Base-by-base conservation (phyloP, 2,329 filamentous ascomycete genomes). In the Neonectria ditissima region DNA sequence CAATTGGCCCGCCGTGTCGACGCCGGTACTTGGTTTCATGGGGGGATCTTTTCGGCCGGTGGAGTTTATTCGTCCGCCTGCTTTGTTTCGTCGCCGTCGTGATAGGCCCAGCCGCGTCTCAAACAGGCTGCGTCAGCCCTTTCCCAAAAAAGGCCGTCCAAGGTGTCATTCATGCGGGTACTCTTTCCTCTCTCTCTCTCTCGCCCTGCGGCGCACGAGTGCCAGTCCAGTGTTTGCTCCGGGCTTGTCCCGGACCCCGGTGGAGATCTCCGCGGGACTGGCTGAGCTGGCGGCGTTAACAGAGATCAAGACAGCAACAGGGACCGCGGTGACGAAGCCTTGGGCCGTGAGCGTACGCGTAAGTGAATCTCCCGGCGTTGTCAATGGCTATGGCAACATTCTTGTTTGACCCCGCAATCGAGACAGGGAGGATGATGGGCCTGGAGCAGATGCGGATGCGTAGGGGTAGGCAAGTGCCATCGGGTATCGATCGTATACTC, bases 291-390 rank as follows among this genome's bases (percentile, higher is more conserved):
- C 52, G 53, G 52, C 30, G 59, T 51, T 48, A 34, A 52, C 37
- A 41, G 18, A 43, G 39, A 32, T 14, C 24, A 26, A 26, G 24
- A 26, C 24, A 26, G 24, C 24, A 26, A 26, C 16, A 56, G 26
- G 47, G 53, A 52, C 37, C 16, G 14, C 28, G 59, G 56, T 62
- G 47, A 62, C 59, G 59, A 56, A 55, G 59, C 53, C 44, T 16
- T 30, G n/a, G n/a, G 34, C 34, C 34, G 34, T n/a, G 34, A 37
- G 14, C 18, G 53, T 45, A 62, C 59, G 47, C 59, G 59, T 62
- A 55, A 62, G 39, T 47, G 26, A 37, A 44, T 14, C n/a, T n/a
- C 18, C 47, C 39, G 28, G 16, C 30, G 28, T 28, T 39, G 59
- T 30, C 32, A 48, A 62, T 20, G 34, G 16, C 28, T 10, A 44